phyloP scores from a whole-genome alignment of 257 asterid species.

The Fraxinus anomala region DNA sequence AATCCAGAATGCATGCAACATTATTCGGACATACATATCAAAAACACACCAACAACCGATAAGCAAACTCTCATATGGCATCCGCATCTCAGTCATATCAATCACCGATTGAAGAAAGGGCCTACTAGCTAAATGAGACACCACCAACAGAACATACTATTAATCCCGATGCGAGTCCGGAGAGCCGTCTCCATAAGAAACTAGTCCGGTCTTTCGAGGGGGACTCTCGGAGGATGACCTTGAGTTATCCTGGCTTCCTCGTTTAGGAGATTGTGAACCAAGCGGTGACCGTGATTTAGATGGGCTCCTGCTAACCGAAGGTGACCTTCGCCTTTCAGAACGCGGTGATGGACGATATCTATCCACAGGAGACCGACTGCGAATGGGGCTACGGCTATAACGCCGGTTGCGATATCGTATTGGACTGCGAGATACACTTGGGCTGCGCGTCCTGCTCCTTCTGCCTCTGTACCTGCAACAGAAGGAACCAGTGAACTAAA shows the following conservation, averaged over 20 bases:
- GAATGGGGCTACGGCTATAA: constrained; percentile 48
- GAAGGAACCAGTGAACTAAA: constrained; percentile 1
- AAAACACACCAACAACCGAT: constrained; percentile 6
- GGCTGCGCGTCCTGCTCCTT: constrained; percentile 79
- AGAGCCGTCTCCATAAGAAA: constrained; percentile 83
- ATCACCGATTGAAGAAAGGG: not conserved
- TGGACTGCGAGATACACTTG: constrained; percentile 80
- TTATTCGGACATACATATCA: not conserved
- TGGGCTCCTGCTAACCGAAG: constrained; percentile 52
- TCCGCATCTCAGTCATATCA: not conserved
- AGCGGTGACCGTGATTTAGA: constrained; percentile 56
- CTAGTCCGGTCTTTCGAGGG: constrained; percentile 68
- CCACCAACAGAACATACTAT: constrained; percentile 5
- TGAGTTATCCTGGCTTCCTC: constrained; percentile 43
- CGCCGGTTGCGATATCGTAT: constrained; percentile 76
- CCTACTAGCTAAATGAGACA: not conserved
- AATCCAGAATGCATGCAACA: constrained; percentile 1
- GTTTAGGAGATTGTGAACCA: constrained; percentile 60
- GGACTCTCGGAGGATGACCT: constrained; percentile 67
- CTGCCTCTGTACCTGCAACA: constrained; percentile 74
- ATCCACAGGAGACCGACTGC: constrained; percentile 44
- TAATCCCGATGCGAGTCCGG: constrained; percentile 62
- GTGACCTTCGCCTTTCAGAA: constrained; percentile 35
- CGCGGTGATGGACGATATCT: constrained; percentile 47
- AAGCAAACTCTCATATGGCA: not conserved